These are phyloP conservation scores for Raffaelea albimanens DNA, from an alignment of 2,329 filamentous ascomycete species.

Conservation along the genomic window DNA sequence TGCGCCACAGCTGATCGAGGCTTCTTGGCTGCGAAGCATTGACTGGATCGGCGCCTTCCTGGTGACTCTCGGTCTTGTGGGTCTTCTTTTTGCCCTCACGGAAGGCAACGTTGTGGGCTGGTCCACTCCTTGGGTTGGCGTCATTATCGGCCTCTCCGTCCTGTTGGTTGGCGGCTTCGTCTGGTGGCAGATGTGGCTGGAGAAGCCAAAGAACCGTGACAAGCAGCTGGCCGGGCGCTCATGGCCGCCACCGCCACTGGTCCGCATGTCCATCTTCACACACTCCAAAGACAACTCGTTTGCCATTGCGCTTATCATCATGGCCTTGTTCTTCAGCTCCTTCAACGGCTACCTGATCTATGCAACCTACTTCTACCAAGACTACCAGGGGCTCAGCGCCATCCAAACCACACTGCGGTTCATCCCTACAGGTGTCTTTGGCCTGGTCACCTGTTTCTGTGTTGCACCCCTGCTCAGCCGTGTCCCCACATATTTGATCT, in stretches of 20 bases:
- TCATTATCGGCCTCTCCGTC: slow-evolving; percentile 48
- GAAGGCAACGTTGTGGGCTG: slow-evolving; percentile 63
- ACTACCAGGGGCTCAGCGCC: slow-evolving; percentile 50
- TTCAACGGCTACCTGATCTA: slow-evolving; percentile 63
- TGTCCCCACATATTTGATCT: slow-evolving; percentile 48
- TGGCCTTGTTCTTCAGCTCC: slow-evolving; percentile 55
- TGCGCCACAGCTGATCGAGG: background rate
- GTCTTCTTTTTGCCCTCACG: slow-evolving; percentile 57
- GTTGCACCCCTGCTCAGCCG: slow-evolving; percentile 47
- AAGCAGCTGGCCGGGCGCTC: slow-evolving; percentile 17
- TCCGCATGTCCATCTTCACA: slow-evolving; percentile 56
- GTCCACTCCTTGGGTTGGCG: slow-evolving; percentile 51
- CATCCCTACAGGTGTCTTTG: slow-evolving; percentile 53
- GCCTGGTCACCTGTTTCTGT: slow-evolving; percentile 45
- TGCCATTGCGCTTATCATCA: slow-evolving; percentile 53
- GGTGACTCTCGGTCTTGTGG: slow-evolving; percentile 52
- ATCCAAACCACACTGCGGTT: slow-evolving; percentile 62
- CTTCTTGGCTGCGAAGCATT: slow-evolving; percentile 18
- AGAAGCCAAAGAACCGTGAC: slow-evolving; percentile 31
- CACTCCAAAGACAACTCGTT: slow-evolving; percentile 38
- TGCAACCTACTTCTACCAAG: slow-evolving; percentile 62
- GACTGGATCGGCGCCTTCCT: slow-evolving; percentile 60
- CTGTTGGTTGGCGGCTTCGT: slow-evolving; percentile 47
- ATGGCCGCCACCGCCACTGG: slow-evolving; percentile 39
- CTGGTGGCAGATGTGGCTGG: slow-evolving; percentile 52